Evolutionary conservation across 805 yeast species (phyloP).

Genomic region (Cyberlindnera veronae): DNA sequence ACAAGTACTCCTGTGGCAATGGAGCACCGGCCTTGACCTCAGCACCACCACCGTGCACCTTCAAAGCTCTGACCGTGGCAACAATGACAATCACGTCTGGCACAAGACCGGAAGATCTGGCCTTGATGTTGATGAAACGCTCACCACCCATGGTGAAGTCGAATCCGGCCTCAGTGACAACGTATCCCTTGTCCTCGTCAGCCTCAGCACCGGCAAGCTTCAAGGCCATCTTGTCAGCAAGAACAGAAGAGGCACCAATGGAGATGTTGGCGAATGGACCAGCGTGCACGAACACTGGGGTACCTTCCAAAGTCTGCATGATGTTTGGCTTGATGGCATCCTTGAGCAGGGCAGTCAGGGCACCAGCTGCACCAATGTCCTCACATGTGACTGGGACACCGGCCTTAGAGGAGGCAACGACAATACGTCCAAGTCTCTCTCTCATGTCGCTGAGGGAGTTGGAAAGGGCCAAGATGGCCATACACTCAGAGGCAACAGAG

Average conservation of each 20-base stretch:
- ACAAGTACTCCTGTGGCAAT: slow-evolving; percentile 66
- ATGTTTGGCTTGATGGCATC: slow-evolving; percentile 82
- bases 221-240: slow-evolving; percentile 80
- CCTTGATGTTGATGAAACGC: slow-evolving; percentile 77
- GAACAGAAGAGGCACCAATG: slow-evolving; percentile 79
- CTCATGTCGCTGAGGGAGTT: slow-evolving; percentile 69
- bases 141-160: slow-evolving; percentile 94
- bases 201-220: slow-evolving; percentile 67
- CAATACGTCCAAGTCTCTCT: slow-evolving; percentile 71
- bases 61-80: slow-evolving; percentile 81
- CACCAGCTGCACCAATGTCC: slow-evolving; percentile 85
- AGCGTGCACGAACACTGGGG: slow-evolving; percentile 84
- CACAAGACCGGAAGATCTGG: slow-evolving; percentile 73
- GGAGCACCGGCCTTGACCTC: slow-evolving; percentile 84
- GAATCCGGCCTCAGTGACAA: slow-evolving; percentile 85
- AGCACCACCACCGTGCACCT: slow-evolving; percentile 87
- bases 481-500: slow-evolving; percentile 80
- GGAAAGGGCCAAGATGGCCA: slow-evolving; percentile 80
- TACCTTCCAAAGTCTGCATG: slow-evolving; percentile 87
- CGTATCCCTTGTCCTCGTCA: slow-evolving; percentile 64
- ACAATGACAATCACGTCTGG: slow-evolving; percentile 80
- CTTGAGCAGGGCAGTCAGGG: slow-evolving; percentile 74
- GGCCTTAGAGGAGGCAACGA: slow-evolving; percentile 61
- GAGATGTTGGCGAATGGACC: slow-evolving; percentile 89
- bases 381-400: slow-evolving; percentile 80